Base-by-base conservation (phyloP, 768 basidiomycete genomes). In the Cyathus striatus region DNA sequence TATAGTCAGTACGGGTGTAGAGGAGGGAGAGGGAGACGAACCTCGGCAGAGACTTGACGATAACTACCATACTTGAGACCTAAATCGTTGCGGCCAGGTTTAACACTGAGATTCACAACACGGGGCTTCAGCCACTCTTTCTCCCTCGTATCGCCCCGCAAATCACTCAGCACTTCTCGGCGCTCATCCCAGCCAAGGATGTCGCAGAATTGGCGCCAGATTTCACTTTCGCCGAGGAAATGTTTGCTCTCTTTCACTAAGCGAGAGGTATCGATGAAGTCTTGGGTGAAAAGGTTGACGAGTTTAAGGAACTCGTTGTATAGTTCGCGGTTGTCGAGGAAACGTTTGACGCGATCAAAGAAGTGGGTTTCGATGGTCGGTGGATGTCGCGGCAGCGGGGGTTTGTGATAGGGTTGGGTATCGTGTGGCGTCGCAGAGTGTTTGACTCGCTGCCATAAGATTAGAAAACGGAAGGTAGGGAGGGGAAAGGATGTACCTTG, bases 221-320 rank as follows among this genome's bases (percentile, higher is more conserved):
- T 66, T 35, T 93, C 91, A 10, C 78, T 76, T 5, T 91, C 86
- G 0, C 79, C 79, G 62, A 62, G 82, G 59, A 89, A 98, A 46
- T 81, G 76, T 18, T 79, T 70, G 24, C 82, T 81, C 53, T 94
- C 86, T 49, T 87, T 81, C 38, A 98, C 75, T 6, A 98, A 76
- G 13, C 85, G 80, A 20, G 82, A 78, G 2, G 83, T 79, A 54
- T 97, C 93, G 52, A 99, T 95, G 56, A 90, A 81, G 47, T 93
- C 90, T 57, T 95, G 91, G 2, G 90, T 88, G 57, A 93, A 99
- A 2, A 99, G 74, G 61, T 98, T 97, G 51, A 97, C 78, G 35
- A 98, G 70, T 58, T 93, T 96, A 47, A 99, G 68, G 64, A 99
- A 98, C 63, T 98, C 96, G 60, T 93, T 90, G 64, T 87, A 90